Conservation (phyloP, 1,139 yeast species). For the Lodderomyces metapsilosis region DNA sequence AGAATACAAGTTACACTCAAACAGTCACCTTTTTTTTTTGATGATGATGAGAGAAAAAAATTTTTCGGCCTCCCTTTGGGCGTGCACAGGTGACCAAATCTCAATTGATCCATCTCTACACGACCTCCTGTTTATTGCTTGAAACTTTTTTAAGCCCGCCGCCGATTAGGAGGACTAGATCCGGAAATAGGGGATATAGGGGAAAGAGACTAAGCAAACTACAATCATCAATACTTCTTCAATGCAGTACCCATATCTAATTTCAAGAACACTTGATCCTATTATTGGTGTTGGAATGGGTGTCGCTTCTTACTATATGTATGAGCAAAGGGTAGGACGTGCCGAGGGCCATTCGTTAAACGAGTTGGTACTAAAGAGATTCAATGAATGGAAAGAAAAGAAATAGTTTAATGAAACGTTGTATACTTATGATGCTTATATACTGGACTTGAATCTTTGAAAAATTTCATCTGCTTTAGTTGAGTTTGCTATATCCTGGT, state of each 20-base stretch:
- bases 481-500: slow-evolving; percentile 28
- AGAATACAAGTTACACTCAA: too few relatives aligned
- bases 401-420: neutral
- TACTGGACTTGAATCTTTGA: slow-evolving; percentile 8
- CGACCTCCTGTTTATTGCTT: neutral
- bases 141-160: too few relatives aligned
- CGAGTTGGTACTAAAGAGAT: slow-evolving; percentile 34
- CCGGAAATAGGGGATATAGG: neutral
- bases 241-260: slow-evolving; percentile 41
- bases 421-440: slow-evolving; percentile 5
- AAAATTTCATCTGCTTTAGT: slow-evolving; percentile 20
- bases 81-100: too few relatives aligned
- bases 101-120: neutral
- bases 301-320: slow-evolving; percentile 55
- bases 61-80: too few relatives aligned
- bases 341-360: slow-evolving; percentile 56
- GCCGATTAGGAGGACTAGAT: neutral
- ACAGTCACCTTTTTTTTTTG: neutral
- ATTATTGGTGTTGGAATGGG: slow-evolving; percentile 60
- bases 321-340: slow-evolving; percentile 55
- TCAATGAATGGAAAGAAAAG: slow-evolving; percentile 7
- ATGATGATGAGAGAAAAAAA: neutral
- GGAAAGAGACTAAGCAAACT: neutral
- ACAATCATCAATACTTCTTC: too few relatives aligned
- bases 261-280: slow-evolving; percentile 52